Percentiles rank a stretch among this genome's conserved stretches.
Conservation (phyloP, 78 protist genomes). For the Ministeria vibrans region DNA sequence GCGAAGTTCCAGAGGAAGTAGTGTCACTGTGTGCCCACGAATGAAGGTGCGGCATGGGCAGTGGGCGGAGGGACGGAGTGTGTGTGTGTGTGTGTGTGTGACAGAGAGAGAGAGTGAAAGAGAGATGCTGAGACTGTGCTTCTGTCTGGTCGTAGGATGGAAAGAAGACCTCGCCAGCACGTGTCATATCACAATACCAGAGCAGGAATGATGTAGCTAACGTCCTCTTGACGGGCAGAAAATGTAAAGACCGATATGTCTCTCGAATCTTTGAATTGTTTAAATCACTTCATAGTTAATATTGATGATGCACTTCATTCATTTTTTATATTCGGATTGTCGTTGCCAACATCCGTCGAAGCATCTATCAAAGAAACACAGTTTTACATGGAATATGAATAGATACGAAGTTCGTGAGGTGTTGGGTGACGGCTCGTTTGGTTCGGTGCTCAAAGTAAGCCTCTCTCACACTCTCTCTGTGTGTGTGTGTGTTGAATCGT, state of each 20-base stretch:
- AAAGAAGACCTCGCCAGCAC: not conserved
- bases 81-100: too few species aligned
- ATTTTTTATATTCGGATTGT: not conserved
- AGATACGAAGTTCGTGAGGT: slow-evolving; percentile 5
- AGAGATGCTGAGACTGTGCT: not conserved
- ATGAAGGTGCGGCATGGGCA: too few species aligned
- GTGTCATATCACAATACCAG: too few species aligned
- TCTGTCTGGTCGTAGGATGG: not conserved
- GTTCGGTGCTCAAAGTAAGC: not conserved
- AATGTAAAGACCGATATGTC: not conserved
- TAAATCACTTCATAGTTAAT: not conserved
- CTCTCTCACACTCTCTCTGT: too few species aligned
- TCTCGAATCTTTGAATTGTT: not conserved
- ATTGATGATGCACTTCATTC: not conserved
- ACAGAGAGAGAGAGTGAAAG: not conserved
- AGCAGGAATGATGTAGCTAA: too few species aligned
- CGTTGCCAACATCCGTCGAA: not conserved
- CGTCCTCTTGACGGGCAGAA: too few species aligned
- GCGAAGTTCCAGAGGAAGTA: too few species aligned
- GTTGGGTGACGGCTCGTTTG: not conserved
- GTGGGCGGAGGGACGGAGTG: too few species aligned
- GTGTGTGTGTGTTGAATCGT: too few species aligned
- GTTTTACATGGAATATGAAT: too few species aligned
- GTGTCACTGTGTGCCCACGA: too few species aligned
- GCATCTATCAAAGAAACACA: not conserved